These are phyloP conservation scores for Vicia faba DNA, from an alignment of 306 rosid genomes.

Conservation along the genomic window DNA sequence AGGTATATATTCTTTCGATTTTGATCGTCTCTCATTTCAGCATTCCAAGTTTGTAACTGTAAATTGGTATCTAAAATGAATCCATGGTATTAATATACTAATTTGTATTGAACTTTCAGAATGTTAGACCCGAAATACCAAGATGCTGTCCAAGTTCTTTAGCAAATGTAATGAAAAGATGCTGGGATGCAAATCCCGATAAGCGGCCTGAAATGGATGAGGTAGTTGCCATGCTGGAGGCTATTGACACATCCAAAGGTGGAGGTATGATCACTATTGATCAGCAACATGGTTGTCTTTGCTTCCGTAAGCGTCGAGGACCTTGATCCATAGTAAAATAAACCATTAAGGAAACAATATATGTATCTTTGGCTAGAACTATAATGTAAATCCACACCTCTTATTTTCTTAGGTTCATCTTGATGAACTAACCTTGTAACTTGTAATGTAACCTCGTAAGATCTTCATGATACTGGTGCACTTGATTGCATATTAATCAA, in stretches of 20 bases:
- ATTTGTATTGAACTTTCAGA: slow-evolving; percentile 50
- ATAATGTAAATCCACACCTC: not conserved
- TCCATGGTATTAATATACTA: slow-evolving; percentile 1
- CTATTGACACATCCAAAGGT: slow-evolving; percentile 90
- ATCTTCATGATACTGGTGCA: slow-evolving; percentile 34
- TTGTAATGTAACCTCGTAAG: slow-evolving; percentile 12
- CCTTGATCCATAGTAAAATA: slow-evolving; percentile 51
- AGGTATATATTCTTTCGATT: slow-evolving; percentile 51
- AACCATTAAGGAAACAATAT: slow-evolving; percentile 32
- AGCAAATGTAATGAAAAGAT: slow-evolving; percentile 87
- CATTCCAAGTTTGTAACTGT: too few species aligned
- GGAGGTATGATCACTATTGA: slow-evolving; percentile 96
- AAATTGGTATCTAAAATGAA: too few species aligned
- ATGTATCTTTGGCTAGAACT: not conserved
- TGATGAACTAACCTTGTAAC: slow-evolving; percentile 11
- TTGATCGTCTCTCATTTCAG: not conserved
- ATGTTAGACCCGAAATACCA: slow-evolving; percentile 92
- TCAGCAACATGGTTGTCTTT: slow-evolving; percentile 82
- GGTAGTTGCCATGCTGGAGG: slow-evolving; percentile 85
- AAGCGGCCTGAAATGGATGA: slow-evolving; percentile 97
- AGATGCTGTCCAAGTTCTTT: slow-evolving; percentile 93
- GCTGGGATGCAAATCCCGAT: slow-evolving; percentile 93
- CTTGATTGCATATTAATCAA: not conserved
- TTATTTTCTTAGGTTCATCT: not conserved
- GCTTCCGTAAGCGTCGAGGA: slow-evolving; percentile 76